phyloP scores from a whole-genome alignment of 2,329 filamentous ascomycete genomes.

The Monilinia fructigena region DNA sequence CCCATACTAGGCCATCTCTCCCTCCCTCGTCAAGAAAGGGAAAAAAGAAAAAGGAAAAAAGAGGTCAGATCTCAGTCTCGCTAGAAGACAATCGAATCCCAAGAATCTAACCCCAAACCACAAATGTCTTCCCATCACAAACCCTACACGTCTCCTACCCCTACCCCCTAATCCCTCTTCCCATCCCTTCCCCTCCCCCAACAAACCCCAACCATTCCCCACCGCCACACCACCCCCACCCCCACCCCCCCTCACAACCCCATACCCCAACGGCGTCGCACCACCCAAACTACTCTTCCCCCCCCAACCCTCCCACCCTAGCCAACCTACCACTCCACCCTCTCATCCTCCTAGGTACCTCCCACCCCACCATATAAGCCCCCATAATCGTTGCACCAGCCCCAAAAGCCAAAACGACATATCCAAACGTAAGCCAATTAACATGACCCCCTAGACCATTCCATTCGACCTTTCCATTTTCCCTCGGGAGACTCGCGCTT shows the following conservation, averaged over 20 bases:
- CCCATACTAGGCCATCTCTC: too few relatives aligned
- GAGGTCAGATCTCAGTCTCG: too few relatives aligned
- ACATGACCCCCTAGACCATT: constrained; percentile 63
- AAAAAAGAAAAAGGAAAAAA: too few relatives aligned
- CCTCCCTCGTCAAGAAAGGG: too few relatives aligned
- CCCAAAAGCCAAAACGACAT: constrained; percentile 57
- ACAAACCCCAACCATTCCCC: constrained; percentile 32
- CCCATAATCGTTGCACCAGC: constrained; percentile 54
- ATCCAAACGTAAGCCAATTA: constrained; percentile 59
- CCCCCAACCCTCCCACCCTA: constrained; percentile 35
- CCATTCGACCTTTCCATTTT: constrained; percentile 65
- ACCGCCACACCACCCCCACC: constrained; percentile 29
- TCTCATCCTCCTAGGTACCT: constrained; percentile 50
- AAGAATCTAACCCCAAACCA: neutral
- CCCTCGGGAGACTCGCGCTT: constrained; percentile 66
- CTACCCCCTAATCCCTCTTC: constrained; percentile 23
- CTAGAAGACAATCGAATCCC: too few relatives aligned
- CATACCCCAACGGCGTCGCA: constrained; percentile 35
- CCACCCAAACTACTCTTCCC: constrained; percentile 30
- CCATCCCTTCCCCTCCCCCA: constrained; percentile 11
- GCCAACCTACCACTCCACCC: constrained; percentile 29
- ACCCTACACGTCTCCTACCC: too few relatives aligned
- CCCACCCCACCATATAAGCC: constrained; percentile 60
- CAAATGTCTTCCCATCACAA: neutral
- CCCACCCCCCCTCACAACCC: constrained; percentile 24